Percentiles rank a stretch among this genome's conserved stretches.
Evolutionary conservation across 2,329 filamentous ascomycete genomes (phyloP).

Genomic region (Aspergillus ustus): DNA sequence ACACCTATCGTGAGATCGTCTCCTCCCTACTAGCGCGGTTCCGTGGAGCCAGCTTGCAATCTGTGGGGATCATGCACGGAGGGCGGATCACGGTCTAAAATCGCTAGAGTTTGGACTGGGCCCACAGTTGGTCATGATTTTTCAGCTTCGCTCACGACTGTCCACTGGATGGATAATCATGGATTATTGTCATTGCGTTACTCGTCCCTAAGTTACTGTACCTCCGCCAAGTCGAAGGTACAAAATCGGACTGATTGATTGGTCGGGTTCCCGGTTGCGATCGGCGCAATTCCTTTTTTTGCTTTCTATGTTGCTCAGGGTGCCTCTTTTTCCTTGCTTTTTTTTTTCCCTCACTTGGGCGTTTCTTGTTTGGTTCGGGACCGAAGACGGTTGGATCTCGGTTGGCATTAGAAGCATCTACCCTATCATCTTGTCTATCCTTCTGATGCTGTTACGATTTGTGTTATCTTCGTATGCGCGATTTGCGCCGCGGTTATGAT

Average conservation of each 20-base stretch:
- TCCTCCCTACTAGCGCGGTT: conserved; percentile 35
- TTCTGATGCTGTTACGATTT: background rate
- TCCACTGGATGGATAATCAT: background rate
- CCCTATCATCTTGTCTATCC: background rate
- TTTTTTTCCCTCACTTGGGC: background rate
- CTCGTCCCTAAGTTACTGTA: background rate
- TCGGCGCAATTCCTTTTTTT: background rate
- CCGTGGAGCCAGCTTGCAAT: conserved; percentile 28
- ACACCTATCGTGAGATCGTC: conserved; percentile 43
- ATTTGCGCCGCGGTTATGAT: background rate
- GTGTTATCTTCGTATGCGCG: background rate
- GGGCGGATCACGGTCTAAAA: conserved; percentile 27
- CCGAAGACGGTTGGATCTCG: background rate
- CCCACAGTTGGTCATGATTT: background rate
- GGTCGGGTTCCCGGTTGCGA: background rate
- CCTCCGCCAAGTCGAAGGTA: background rate
- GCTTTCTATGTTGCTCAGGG: background rate
- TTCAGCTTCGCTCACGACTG: background rate
- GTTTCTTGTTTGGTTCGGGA: background rate
- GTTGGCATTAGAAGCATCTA: background rate
- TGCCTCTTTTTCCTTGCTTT: background rate
- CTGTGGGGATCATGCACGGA: conserved; percentile 29
- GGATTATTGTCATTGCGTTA: background rate
- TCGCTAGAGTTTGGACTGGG: background rate
- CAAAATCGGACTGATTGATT: background rate